Evolutionary conservation across 352 stramenopile species (phyloP), one percentile per base, ranked within the genome.

Genomic region (Thraustochytrium sp.): DNA sequence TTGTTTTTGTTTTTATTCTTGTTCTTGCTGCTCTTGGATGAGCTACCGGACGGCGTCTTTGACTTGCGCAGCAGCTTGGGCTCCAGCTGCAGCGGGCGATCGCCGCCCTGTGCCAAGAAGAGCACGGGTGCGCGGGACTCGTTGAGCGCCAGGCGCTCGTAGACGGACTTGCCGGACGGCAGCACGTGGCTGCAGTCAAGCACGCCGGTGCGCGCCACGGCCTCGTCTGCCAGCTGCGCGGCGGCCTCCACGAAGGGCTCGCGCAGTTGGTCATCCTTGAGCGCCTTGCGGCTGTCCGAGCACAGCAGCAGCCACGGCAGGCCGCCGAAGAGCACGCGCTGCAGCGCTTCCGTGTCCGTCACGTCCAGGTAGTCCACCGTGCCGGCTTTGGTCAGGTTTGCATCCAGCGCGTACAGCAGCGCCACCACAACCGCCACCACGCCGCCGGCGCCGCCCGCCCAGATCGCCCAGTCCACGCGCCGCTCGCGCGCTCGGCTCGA

Each of bases 251-350:
- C 3, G 11, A 80, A 44, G 34, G 53, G 26, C 42, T 80, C 44
- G n/a, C 68, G 46, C 16, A 80, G 68, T 31, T 80, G 68, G 48
- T 31, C 68, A 13, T 80, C 53, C 16, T 80, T 80, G n/a, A 80
- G 44, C n/a, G 68, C 68, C 23, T 80, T 80, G 18, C 46, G 48
- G 31, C 34, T 55, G 34, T 80, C 68, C 2, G 46, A 40, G 68
- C 68, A 80, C 31, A 80, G 68, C 42, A 80, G 21, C 23, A 80
- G 68, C 68, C 68, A 80, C 3, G 68, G 68, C 13, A 36, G 18
- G 37, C 68, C 68, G 29, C 68, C 68, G 0, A 80, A 80, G 63
- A 80, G 26, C 13, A 80, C 44, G 5, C 16, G 5, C 31, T 80
- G 68, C 68, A 80, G 51, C 18, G 8, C 31, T 31, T 80, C 68